A percentile compares a stretch with the other conserved stretches of the same genome.
These are phyloP conservation scores for Cicer chorassanicum DNA, from an alignment of 306 rosid species.

Conservation along the genomic window DNA sequence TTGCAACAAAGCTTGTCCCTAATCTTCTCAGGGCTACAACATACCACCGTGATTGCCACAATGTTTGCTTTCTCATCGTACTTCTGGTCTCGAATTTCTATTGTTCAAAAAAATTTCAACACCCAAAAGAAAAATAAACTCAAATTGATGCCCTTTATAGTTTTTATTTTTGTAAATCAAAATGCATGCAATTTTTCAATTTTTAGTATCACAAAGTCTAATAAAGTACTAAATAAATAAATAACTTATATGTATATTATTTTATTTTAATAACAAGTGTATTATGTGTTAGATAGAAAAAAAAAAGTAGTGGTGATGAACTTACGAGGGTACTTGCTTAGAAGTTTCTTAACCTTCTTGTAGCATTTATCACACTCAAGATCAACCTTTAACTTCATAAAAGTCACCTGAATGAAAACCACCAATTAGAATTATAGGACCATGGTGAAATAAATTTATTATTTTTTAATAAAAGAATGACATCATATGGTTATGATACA, in stretches of 20 bases:
- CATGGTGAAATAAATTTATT: background rate
- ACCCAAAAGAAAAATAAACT: slow-evolving; percentile 49
- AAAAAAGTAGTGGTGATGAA: slow-evolving; percentile 13
- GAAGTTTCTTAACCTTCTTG: slow-evolving; percentile 82
- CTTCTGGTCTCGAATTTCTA: slow-evolving; percentile 80
- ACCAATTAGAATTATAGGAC: background rate
- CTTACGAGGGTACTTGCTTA: slow-evolving; percentile 78
- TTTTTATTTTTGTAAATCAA: background rate
- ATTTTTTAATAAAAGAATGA: background rate
- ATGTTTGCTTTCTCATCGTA: slow-evolving; percentile 62
- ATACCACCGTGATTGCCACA: slow-evolving; percentile 69
- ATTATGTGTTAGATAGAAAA: background rate
- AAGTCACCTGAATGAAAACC: slow-evolving; percentile 49
- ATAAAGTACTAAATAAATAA: background rate
- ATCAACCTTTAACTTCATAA: slow-evolving; percentile 75
- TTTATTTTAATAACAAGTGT: too few species aligned
- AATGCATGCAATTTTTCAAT: background rate
- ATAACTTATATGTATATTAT: background rate
- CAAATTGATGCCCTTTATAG: slow-evolving; percentile 37
- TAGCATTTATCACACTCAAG: slow-evolving; percentile 72
- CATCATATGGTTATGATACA: background rate
- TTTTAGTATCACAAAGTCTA: background rate
- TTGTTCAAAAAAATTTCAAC: slow-evolving; percentile 53
- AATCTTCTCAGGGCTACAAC: slow-evolving; percentile 79
- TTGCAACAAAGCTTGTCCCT: slow-evolving; percentile 63